Evolutionary conservation across 768 basidiomycete genomes (phyloP).

Genomic region (Mycena maculata): DNA sequence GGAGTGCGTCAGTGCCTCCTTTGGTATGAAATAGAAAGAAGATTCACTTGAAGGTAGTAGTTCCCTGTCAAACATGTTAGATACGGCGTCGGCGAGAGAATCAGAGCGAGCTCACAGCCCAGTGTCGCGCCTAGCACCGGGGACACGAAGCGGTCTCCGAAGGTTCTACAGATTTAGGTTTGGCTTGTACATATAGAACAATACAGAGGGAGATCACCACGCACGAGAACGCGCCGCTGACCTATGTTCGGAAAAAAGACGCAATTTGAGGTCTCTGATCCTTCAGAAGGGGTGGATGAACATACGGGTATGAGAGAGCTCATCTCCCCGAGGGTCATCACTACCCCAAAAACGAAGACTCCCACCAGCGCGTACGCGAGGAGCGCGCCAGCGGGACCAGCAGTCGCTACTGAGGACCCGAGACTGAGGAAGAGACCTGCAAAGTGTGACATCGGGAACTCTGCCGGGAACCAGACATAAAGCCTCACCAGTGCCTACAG

Average conservation of each 20-base stretch:
- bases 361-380: conserved; percentile 71
- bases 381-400: conserved; percentile 72
- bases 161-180: conserved; percentile 68
- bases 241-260: not conserved
- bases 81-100: not conserved
- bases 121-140: conserved; percentile 70
- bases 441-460: not conserved
- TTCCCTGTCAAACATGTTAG: conserved; percentile 68
- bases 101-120: conserved; percentile 45
- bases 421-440: conserved; percentile 29
- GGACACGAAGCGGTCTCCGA: conserved; percentile 69
- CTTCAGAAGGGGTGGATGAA: not conserved
- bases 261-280: not conserved
- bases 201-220: conserved; percentile 42
- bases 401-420: conserved; percentile 38
- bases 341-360: conserved; percentile 68
- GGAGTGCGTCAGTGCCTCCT: conserved; percentile 34
- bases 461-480: not conserved
- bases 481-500: conserved; percentile 12
- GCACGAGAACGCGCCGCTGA: conserved; percentile 73
- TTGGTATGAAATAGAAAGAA: conserved; percentile 25
- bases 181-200: conserved; percentile 52
- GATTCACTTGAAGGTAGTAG: conserved; percentile 61
- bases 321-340: conserved; percentile 57
- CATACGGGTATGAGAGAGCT: conserved; percentile 44